These are phyloP conservation scores for Pichia terricola DNA, from an alignment of 1,139 yeast genomes.

Conservation along the genomic window DNA sequence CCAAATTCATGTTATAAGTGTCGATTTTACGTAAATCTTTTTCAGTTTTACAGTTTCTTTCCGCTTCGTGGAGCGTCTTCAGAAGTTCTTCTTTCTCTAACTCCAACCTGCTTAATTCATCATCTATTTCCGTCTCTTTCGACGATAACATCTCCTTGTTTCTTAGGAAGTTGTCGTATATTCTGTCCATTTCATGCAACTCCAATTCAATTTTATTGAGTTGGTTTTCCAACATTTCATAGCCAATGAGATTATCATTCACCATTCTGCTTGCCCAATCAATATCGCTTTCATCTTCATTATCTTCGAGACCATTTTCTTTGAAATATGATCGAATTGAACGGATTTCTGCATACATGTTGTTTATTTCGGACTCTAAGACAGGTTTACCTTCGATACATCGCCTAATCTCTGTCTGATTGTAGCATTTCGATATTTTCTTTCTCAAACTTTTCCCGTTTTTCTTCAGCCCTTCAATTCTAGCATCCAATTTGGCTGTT, in stretches of 20 bases:
- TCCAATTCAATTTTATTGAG: not conserved
- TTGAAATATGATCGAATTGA: constrained; percentile 8
- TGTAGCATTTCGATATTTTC: constrained; percentile 12
- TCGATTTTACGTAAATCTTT: not conserved
- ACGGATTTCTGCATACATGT: constrained; percentile 4
- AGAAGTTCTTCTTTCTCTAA: constrained; percentile 10
- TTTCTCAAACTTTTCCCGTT: constrained; percentile 8
- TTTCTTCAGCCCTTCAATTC: constrained; percentile 9
- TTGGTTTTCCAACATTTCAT: constrained; percentile 3
- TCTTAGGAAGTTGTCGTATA: not conserved
- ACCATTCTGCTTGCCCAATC: constrained; percentile 5
- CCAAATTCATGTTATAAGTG: not conserved
- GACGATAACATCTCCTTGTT: not conserved
- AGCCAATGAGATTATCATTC: constrained; percentile 3
- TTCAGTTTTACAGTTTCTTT: not conserved
- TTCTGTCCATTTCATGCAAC: not conserved
- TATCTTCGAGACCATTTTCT: constrained; percentile 13
- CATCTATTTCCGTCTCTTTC: constrained; percentile 2
- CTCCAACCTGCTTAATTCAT: constrained; percentile 10
- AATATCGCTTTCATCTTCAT: constrained; percentile 1
- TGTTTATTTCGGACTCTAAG: constrained; percentile 10
- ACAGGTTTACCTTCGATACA: constrained; percentile 13
- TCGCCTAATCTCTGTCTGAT: constrained; percentile 12
- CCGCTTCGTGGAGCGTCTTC: not conserved
- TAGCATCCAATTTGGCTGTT: not conserved